Percentiles rank a stretch among this genome's conserved stretches.
Evolutionary conservation across 1,284 basidiomycete genomes (phyloP).

Genomic region (Jaminaea rosea): DNA sequence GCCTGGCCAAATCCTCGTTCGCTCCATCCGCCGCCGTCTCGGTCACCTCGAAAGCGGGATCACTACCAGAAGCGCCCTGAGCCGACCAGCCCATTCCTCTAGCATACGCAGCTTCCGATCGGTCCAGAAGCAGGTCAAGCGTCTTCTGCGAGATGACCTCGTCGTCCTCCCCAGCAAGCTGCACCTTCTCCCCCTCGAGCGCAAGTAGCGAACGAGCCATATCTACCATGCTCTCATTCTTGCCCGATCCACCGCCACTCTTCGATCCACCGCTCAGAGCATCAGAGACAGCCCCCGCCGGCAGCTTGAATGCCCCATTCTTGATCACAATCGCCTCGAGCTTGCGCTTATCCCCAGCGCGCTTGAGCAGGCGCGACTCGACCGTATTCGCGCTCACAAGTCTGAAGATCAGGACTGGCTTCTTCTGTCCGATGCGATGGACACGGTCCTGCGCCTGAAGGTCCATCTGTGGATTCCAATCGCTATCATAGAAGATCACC

Average conservation of each 20-base stretch:
- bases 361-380: slow-evolving; percentile 81
- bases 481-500: slow-evolving; percentile 66
- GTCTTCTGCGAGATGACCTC: slow-evolving; percentile 70
- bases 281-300: slow-evolving; percentile 10
- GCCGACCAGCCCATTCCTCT: slow-evolving; percentile 67
- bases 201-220: slow-evolving; percentile 70
- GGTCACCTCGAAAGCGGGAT: slow-evolving; percentile 72
- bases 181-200: slow-evolving; percentile 78
- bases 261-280: slow-evolving; percentile 61
- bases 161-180: slow-evolving; percentile 68
- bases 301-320: slow-evolving; percentile 56
- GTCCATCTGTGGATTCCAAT: slow-evolving; percentile 90
- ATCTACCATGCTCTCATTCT: slow-evolving; percentile 21
- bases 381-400: slow-evolving; percentile 66
- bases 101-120: slow-evolving; percentile 68
- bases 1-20: slow-evolving; percentile 62
- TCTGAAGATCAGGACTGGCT: slow-evolving; percentile 60
- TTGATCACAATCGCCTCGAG: slow-evolving; percentile 89
- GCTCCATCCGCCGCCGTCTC: slow-evolving; percentile 62
- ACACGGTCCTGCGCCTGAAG: slow-evolving; percentile 90
- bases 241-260: neutral
- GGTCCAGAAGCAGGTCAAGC: slow-evolving; percentile 69
- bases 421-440: slow-evolving; percentile 88
- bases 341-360: slow-evolving; percentile 75
- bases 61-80: slow-evolving; percentile 13